Percentiles rank a stretch among this genome's conserved stretches.
phyloP scores from a whole-genome alignment of 768 basidiomycete genomes.

The Mycena indigotica region DNA sequence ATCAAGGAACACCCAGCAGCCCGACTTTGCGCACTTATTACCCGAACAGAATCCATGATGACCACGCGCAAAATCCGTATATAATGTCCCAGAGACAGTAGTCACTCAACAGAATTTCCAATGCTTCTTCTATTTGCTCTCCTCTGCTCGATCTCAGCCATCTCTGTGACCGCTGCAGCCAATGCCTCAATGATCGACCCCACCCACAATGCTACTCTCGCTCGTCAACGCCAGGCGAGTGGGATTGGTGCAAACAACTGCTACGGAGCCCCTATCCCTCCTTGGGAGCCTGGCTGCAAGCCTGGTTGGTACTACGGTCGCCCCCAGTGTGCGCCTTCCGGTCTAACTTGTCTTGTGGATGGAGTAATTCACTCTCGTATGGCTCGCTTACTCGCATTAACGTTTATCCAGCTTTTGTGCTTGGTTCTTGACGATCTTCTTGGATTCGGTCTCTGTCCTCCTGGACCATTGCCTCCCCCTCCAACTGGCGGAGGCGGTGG shows the following conservation, averaged over 20 bases:
- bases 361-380: neutral
- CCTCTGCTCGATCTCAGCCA: constrained; percentile 1
- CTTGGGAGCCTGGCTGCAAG: neutral
- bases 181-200: neutral
- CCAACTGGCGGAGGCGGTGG: neutral
- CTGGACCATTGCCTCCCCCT: neutral
- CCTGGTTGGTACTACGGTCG: constrained; percentile 22
- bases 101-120: too few species aligned
- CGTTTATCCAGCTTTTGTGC: constrained; percentile 5
- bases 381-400: neutral
- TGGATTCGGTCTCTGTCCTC: constrained; percentile 7
- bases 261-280: constrained; percentile 16
- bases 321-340: neutral
- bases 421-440: constrained; percentile 2
- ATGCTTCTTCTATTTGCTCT: constrained; percentile 14
- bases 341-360: constrained; percentile 9
- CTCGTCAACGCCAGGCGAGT: neutral
- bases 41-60: neutral
- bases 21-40: neutral
- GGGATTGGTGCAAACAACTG: neutral
- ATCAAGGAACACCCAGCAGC: neutral
- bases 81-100: too few species aligned
- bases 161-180: neutral
- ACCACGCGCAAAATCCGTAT: too few species aligned
- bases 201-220: neutral